phyloP scores from a whole-genome alignment of 148 eudicot genomes.

The Nyssa sinensis region DNA sequence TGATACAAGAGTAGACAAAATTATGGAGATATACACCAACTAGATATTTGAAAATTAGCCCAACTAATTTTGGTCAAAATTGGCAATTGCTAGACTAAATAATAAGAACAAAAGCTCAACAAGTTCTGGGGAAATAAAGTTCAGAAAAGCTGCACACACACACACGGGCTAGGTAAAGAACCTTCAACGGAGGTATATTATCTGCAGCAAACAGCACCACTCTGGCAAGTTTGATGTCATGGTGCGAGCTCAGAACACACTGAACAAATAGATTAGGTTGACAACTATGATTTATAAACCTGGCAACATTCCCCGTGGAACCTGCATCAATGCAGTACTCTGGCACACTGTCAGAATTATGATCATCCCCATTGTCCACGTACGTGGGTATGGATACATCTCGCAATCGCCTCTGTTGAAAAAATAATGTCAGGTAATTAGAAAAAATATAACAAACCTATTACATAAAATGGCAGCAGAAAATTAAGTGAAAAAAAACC shows the following conservation, averaged over 20 bases:
- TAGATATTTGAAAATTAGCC: not conserved
- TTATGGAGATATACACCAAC: not conserved
- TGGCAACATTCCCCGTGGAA: conserved; percentile 55
- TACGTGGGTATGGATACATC: conserved; percentile 45
- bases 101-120: not conserved
- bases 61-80: not conserved
- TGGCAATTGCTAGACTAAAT: not conserved
- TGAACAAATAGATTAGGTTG: conserved; percentile 81
- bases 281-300: conserved; percentile 85
- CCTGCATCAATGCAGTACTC: conserved; percentile 78
- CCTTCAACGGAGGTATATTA: conserved; percentile 74
- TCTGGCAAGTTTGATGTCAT: conserved; percentile 59
- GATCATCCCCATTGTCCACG: conserved; percentile 30
- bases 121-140: not conserved
- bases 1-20: not conserved
- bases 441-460: not conserved
- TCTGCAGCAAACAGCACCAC: conserved; percentile 75
- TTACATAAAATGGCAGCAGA: not conserved
- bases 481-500: not conserved
- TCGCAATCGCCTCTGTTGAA: conserved; percentile 51
- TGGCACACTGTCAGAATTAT: conserved; percentile 41
- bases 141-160: too few species aligned
- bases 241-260: conserved; percentile 66
- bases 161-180: too few species aligned
- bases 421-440: conserved; percentile 8